Evolutionary conservation across 495 filamentous ascomycete genomes (phyloP), one percentile per base, ranked within the genome.

Genomic region (Podospora comata): DNA sequence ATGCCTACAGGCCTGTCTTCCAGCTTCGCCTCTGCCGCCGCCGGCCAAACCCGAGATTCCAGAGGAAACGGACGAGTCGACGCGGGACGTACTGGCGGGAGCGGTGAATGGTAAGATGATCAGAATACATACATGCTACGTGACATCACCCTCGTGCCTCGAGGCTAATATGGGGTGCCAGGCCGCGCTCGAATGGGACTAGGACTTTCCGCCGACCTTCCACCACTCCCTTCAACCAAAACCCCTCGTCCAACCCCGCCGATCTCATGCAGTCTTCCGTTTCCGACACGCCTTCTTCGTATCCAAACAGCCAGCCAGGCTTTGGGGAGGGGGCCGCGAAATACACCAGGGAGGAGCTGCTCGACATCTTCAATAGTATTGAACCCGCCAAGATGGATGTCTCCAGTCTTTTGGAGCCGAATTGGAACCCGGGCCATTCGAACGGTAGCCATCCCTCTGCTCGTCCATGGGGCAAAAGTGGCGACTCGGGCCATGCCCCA

Each of bases 191-290:
- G 64, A 95, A 95, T 76, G 92, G 92, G 67, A 94, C 92, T 56
- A 87, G 93, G 67, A 96, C 93, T 67, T 93, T 96, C 78, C 92
- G 93, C 66, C 90, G 93, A 68, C 83, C 91, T 27, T 95, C 93
- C 2, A 84, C 83, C 58, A 85, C 82, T 6, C 82, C 83, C 60
- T 81, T 80, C 65, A 81, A 67, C 72, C 80, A 81, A 65, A 66
- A 68, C 53, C 59, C 68, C 23, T 48, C 66, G 27, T 70, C 73
- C 34, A 74, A 67, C 65, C 18, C 68, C 20, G 64, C 67, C 63
- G 71, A 74, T 28, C 27, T 65, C 19, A 60, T 72, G 60, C 73
- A 72, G 60, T 61, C 65, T 55, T 67, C 67, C 53, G 56, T 55
- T 48, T 48, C 58, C 70, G 68, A 74, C 34, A 62, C 65, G 19